Base-by-base conservation (phyloP, 2,329 filamentous ascomycete species). In the Diaporthe velutina region DNA sequence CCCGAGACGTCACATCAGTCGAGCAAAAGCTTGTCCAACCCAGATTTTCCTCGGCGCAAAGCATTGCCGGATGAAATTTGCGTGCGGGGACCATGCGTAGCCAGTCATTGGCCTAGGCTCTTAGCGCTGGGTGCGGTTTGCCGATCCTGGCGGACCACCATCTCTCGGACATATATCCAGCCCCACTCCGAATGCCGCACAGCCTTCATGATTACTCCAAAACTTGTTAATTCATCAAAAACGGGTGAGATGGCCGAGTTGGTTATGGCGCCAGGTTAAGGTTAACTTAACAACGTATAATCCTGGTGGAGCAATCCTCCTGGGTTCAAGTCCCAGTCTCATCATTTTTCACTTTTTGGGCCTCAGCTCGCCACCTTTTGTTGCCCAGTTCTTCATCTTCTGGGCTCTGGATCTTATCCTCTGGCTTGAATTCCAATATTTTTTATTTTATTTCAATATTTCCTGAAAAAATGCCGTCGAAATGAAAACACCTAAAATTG, bases 281-380 rank as follows among this genome's bases (percentile, higher is more conserved):
- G 70, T 71, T 52, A 42, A 50, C 55, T 61, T 71, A 71, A 61
- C 55, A 71, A 28, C 15, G 0, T 28, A 4, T 10, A 60, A 22
- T 71, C 70, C 70, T 71, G 70, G 70, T 71, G 70, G 70, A 71
- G 67, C 67, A 70, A 70, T 70, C 67, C 67, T 70, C 67, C 67
- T 70, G 67, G 67, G 67, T 70, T 70, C 67, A 70, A 70, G 67
- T 70, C 70, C 70, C 70, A 71, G 70, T 71, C 70, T 71, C 70
- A 71, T 71, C 70, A 71, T 38, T 45, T 58, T 40, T 48, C 0
- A 5, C 10, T n/a, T 70, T 58, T 35, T 40, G 1, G 13, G 40
- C 25, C 28, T 13, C 13, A 15, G 4, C 40, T 15, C 15, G 5
- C 52, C 13, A 8, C 28, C 6, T 19, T 13, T 28, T 52, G 8